These are phyloP conservation scores for Asterionellopsis glacialis DNA, from an alignment of 108 stramenopile genomes.

Conservation along the genomic window DNA sequence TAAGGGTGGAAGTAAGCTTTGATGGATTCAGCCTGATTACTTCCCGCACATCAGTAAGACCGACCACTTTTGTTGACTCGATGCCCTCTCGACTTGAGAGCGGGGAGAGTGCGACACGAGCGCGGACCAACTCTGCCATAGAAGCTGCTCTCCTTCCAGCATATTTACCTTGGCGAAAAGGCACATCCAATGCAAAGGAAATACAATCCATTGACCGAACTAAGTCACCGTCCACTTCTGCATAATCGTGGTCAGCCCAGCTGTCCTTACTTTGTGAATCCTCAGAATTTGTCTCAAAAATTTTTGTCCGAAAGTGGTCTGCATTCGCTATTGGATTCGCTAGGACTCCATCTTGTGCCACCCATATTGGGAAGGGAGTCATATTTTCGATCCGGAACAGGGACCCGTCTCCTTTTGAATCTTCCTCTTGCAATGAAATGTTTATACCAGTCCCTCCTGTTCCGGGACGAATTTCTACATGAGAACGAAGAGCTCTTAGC, in stretches of 20 bases:
- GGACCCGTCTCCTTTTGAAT: conserved; percentile 42
- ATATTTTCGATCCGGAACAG: conserved; percentile 68
- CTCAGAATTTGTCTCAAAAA: not conserved
- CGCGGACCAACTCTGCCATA: conserved; percentile 42
- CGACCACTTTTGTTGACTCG: conserved; percentile 62
- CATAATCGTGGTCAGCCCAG: not conserved
- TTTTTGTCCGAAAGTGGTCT: not conserved
- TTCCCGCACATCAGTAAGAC: conserved; percentile 43
- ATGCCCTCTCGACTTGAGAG: conserved; percentile 48
- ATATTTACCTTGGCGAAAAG: conserved; percentile 69
- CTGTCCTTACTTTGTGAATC: not conserved
- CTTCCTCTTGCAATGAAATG: conserved; percentile 59
- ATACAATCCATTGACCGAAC: conserved; percentile 25
- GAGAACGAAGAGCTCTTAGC: conserved; percentile 17
- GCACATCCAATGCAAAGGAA: conserved; percentile 65
- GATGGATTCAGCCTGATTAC: conserved; percentile 53
- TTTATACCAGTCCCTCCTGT: conserved; percentile 64
- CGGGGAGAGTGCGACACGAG: conserved; percentile 60
- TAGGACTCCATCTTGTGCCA: conserved; percentile 60
- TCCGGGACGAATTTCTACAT: conserved; percentile 56
- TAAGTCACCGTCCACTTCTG: conserved; percentile 36
- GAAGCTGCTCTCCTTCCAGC: conserved; percentile 46
- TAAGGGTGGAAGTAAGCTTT: conserved; percentile 29
- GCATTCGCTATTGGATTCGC: conserved; percentile 33
- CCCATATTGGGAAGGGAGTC: conserved; percentile 65